phyloP scores from a whole-genome alignment of 176 grass and related monocot species.

The Panicum miliaceum region DNA sequence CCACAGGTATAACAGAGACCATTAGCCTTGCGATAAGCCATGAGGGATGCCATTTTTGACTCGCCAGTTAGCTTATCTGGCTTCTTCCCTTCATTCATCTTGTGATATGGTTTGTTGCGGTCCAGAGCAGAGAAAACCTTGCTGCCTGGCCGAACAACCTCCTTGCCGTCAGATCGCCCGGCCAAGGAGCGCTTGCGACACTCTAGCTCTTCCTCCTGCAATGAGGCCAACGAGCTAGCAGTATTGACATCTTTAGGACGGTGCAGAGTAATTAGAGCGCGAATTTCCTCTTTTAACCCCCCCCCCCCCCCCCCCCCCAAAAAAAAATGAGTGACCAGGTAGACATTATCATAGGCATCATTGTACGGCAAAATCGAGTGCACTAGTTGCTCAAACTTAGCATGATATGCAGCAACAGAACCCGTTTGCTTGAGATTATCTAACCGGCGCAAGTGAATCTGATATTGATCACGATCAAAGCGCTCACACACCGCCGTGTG shows the following conservation, averaged over 20 bases:
- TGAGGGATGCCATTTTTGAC: no score
- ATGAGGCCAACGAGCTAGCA: background rate
- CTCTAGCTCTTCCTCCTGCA: background rate
- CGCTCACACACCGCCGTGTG: no score
- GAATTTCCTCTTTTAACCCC: background rate
- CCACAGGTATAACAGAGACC: background rate
- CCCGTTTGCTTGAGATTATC: background rate
- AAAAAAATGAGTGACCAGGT: background rate
- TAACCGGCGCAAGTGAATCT: background rate
- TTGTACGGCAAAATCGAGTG: background rate
- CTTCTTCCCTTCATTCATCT: no score
- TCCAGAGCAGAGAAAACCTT: no score
- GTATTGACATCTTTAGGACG: background rate
- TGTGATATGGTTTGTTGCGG: no score
- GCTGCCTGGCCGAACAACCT: no score
- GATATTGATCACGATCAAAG: background rate
- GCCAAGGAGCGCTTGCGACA: no score
- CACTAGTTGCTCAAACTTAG: background rate
- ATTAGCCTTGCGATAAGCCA: no score
- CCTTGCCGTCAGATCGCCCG: background rate
- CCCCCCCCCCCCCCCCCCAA: no score
- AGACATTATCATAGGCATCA: background rate
- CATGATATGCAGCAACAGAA: background rate
- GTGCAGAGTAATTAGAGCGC: background rate
- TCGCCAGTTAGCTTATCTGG: no score